Evolutionary conservation across 2,329 filamentous ascomycete species (phyloP), one percentile per base, ranked within the genome.

Genomic region (Scedosporium aurantiacum): DNA sequence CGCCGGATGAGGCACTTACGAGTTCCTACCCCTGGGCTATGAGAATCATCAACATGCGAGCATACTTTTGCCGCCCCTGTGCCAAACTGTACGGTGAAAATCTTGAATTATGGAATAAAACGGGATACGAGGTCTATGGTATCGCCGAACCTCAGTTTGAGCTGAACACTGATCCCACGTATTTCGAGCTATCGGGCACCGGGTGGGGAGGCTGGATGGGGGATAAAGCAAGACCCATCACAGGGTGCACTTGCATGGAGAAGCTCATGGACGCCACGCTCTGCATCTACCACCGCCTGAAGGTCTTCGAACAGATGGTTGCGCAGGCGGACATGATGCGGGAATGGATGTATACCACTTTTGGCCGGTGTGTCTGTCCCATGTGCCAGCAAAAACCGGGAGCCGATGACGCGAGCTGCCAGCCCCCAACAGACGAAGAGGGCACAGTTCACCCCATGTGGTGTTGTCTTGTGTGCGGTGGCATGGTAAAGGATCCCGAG

Each of bases 231-330:
- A 60, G 64, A 8, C 65, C 68, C 2, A 45, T 70, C 2, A 76
- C 74, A 8, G 75, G 75, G 1, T 78, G 75, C 64, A 37, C 64
- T 4, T 78, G 75, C 65, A 71, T 64, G 3, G 56, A 63, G 32
- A 77, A 76, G 62, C 60, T 77, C 1, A 57, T 75, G 16, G 64
- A 60, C 12, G 65, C 66, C 3, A 64, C 65, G 2, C 65, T 77
- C 4, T 78, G 76, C 67, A 64, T 52, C 32, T 64, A 67, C 18
- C 75, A 78, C 63, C 70, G 76, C 0, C 59, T 71, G 5, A n/a
- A n/a, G n/a, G n/a, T 58, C 66, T 32, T 69, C 32, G 47, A 68
- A 16, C 50, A 67, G 27, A 54, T 70, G 41, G 60, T 71, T 37
- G 25, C 61, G 1, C 67, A 67, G 21, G 63, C 65, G n/a, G 57